phyloP scores from a whole-genome alignment of 805 yeast species.

The Sungouiella blattae region DNA sequence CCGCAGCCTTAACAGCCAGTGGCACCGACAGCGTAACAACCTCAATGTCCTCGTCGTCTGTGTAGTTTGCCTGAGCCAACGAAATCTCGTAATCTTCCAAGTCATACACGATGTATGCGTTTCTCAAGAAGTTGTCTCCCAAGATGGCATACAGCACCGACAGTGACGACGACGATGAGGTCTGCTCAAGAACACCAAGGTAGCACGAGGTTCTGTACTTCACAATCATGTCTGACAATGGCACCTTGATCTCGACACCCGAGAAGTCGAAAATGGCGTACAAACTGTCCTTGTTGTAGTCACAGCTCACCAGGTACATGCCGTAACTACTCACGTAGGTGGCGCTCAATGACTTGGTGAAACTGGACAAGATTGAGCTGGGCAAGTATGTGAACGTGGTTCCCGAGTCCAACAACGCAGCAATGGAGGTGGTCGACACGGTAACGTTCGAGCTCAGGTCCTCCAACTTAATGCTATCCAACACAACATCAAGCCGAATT shows the following conservation, averaged over 20 bases:
- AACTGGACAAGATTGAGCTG: conserved; percentile 14
- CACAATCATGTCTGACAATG: conserved; percentile 32
- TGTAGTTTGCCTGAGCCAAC: conserved; percentile 41
- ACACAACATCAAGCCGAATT: conserved; percentile 47
- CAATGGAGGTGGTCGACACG: conserved; percentile 3
- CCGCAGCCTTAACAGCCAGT: conserved; percentile 46
- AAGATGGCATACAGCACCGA: conserved; percentile 33
- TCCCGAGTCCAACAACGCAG: conserved; percentile 48
- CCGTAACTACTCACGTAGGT: conserved; percentile 1
- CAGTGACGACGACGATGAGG: conserved; percentile 30
- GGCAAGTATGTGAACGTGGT: conserved; percentile 53
- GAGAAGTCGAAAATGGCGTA: conserved; percentile 46
- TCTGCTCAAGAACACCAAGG: conserved; percentile 25
- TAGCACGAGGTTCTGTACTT: conserved; percentile 18
- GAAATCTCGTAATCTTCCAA: conserved; percentile 55
- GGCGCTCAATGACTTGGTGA: conserved; percentile 11
- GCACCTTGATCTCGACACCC: conserved; percentile 53
- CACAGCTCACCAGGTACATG: conserved; percentile 10
- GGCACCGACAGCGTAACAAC: conserved; percentile 46
- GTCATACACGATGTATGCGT: conserved; percentile 64
- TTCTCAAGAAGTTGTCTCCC: conserved; percentile 65
- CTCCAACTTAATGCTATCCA: conserved; percentile 33
- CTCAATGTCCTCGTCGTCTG: conserved; percentile 40
- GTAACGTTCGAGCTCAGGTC: conserved; percentile 7
- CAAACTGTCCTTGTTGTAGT: conserved; percentile 7